phyloP scores from a whole-genome alignment of 495 filamentous ascomycete genomes.

The Neurospora intermedia region DNA sequence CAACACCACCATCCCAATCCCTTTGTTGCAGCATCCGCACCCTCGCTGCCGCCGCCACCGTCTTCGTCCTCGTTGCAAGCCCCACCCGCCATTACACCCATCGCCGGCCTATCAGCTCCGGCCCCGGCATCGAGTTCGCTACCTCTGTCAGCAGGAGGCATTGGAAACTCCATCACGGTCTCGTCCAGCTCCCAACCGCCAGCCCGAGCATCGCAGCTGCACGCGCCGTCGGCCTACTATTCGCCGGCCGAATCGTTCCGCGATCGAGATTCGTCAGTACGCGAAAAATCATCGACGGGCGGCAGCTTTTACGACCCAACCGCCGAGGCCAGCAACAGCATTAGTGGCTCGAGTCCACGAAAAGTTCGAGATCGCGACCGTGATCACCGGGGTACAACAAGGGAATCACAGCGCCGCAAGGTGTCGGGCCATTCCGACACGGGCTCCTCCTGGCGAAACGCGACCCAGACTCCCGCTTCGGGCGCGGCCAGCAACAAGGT shows the following conservation, averaged over 20 bases:
- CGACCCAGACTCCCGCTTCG: conserved; percentile 9
- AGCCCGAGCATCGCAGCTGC: conserved; percentile 20
- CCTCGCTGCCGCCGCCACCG: conserved; percentile 10
- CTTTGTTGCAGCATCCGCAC: conserved; percentile 16
- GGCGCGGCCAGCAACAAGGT: conserved; percentile 15
- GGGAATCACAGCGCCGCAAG: conserved; percentile 24
- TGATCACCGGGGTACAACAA: not conserved
- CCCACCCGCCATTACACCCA: conserved; percentile 15
- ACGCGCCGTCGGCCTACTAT: conserved; percentile 24
- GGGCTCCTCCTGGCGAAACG: conserved; percentile 25
- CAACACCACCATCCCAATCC: conserved; percentile 10
- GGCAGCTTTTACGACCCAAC: conserved; percentile 48
- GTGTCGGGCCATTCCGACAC: conserved; percentile 25
- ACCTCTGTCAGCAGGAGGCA: not conserved
- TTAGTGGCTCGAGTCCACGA: not conserved
- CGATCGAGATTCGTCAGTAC: conserved; percentile 20
- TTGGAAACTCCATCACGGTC: not conserved
- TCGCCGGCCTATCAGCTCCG: not conserved
- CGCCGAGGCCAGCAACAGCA: conserved; percentile 35
- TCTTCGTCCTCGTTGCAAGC: conserved; percentile 16
- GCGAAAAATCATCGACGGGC: conserved; percentile 30
- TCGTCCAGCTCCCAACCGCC: conserved; percentile 10
- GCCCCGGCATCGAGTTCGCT: conserved; percentile 2
- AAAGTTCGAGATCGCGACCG: not conserved
- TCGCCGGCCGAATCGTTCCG: conserved; percentile 13